Evolutionary conservation across 495 filamentous ascomycete genomes (phyloP).

Genomic region (Chaetomium cochliodes): DNA sequence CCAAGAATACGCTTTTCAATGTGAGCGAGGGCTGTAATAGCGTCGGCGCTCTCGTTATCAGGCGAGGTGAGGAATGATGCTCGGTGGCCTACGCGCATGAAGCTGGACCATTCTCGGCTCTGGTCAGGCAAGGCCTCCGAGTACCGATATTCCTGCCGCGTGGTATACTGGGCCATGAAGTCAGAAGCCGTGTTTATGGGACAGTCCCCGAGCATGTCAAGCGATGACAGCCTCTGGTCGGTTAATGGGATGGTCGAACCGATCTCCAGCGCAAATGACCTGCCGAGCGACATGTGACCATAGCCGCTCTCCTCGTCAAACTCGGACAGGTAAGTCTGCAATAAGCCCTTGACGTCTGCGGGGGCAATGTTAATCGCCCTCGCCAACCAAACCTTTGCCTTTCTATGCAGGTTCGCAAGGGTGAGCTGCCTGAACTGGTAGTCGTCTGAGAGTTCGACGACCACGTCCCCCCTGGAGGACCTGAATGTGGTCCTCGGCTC

Average conservation of each 20-base stretch:
- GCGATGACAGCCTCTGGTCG: slow-evolving; percentile 77
- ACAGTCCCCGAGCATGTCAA: slow-evolving; percentile 67
- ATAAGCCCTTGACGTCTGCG: slow-evolving; percentile 87
- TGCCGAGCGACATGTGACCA: slow-evolving; percentile 86
- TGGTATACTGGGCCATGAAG: slow-evolving; percentile 96
- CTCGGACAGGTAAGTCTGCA: slow-evolving; percentile 93
- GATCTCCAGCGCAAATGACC: slow-evolving; percentile 93
- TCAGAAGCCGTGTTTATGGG: slow-evolving; percentile 88
- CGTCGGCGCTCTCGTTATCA: slow-evolving; percentile 53
- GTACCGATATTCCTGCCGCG: slow-evolving; percentile 87
- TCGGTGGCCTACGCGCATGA: slow-evolving; percentile 52
- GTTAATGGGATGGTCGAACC: slow-evolving; percentile 82
- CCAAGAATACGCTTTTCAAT: slow-evolving; percentile 66
- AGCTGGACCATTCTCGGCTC: slow-evolving; percentile 59
- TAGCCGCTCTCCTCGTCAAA: slow-evolving; percentile 84
- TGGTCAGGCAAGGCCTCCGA: slow-evolving; percentile 66
- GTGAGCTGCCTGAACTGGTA: slow-evolving; percentile 76
- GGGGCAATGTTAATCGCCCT: slow-evolving; percentile 80
- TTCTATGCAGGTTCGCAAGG: slow-evolving; percentile 70
- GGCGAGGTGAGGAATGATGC: slow-evolving; percentile 43
- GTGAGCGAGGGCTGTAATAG: slow-evolving; percentile 58
- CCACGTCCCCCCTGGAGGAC: slow-evolving; percentile 70
- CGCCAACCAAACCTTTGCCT: slow-evolving; percentile 76
- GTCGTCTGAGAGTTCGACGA: slow-evolving; percentile 87
- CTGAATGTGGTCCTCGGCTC: slow-evolving; percentile 76